Evolutionary conservation across 2,329 filamentous ascomycete species (phyloP).

Genomic region (Mycogone perniciosa): DNA sequence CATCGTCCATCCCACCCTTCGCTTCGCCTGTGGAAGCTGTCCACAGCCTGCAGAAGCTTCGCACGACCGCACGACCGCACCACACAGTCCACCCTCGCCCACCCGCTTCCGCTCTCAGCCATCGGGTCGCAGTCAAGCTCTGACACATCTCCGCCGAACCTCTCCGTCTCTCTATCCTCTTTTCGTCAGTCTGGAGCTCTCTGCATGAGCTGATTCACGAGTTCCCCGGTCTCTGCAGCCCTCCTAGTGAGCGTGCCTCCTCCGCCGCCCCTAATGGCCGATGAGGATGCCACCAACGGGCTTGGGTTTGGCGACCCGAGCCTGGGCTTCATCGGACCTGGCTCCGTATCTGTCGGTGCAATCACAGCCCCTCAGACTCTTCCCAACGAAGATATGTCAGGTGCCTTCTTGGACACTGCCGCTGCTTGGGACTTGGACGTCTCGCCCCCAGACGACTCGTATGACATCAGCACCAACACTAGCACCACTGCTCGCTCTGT

Average conservation of each 20-base stretch:
- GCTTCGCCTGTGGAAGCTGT: slow-evolving; percentile 5
- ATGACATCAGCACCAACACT: slow-evolving; percentile 33
- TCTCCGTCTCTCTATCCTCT: slow-evolving; percentile 7
- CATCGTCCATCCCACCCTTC: slow-evolving; percentile 1
- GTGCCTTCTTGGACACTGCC: slow-evolving; percentile 25
- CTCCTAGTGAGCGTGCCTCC: background rate
- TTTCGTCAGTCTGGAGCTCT: slow-evolving; percentile 3
- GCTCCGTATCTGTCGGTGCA: slow-evolving; percentile 23
- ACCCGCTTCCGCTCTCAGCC: slow-evolving; percentile 5
- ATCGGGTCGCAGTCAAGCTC: slow-evolving; percentile 9
- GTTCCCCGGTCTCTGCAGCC: slow-evolving; percentile 9
- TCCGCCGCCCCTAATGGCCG: slow-evolving; percentile 27
- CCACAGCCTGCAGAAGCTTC: background rate
- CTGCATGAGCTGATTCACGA: slow-evolving; percentile 11
- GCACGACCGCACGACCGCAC: slow-evolving; percentile 3
- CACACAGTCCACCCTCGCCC: slow-evolving; percentile 8
- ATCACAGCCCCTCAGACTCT: slow-evolving; percentile 27
- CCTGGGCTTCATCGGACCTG: slow-evolving; percentile 32
- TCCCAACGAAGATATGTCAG: slow-evolving; percentile 28
- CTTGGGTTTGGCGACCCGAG: slow-evolving; percentile 40
- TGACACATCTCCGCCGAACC: slow-evolving; percentile 6
- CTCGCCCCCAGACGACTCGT: slow-evolving; percentile 42
- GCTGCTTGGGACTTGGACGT: slow-evolving; percentile 44
- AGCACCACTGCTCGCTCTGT: slow-evolving; percentile 30
- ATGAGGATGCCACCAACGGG: slow-evolving; percentile 34